Percentiles rank a stretch among this genome's conserved stretches.
Conservation (phyloP, 2,329 filamentous ascomycete species). For the Aspergillus nomiae region DNA sequence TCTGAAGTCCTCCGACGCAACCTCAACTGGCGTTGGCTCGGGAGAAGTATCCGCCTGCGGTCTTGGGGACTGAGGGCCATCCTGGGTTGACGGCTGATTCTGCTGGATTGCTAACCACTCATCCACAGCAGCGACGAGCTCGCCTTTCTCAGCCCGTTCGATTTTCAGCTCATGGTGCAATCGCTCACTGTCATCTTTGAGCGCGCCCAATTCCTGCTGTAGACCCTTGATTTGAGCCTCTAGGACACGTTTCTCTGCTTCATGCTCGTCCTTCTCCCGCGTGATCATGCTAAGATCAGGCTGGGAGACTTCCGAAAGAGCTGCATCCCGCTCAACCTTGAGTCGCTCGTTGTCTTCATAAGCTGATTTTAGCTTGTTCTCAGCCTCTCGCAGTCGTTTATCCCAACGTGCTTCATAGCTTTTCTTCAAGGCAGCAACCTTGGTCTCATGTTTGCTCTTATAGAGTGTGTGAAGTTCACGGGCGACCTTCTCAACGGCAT, state of each 20-base stretch:
- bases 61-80: slow-evolving; percentile 1
- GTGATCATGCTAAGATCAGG: slow-evolving; percentile 48
- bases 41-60: slow-evolving; percentile 11
- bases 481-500: slow-evolving; percentile 87
- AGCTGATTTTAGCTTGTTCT: slow-evolving; percentile 69
- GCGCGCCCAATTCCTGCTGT: slow-evolving; percentile 68
- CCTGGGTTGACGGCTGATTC: slow-evolving; percentile 15
- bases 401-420: slow-evolving; percentile 85
- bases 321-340: slow-evolving; percentile 65
- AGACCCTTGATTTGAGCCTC: slow-evolving; percentile 75
- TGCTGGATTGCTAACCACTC: slow-evolving; percentile 49
- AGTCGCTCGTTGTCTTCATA: slow-evolving; percentile 74
- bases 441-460: slow-evolving; percentile 96
- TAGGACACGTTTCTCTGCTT: slow-evolving; percentile 68
- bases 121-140: slow-evolving; percentile 50
- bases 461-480: slow-evolving; percentile 89
- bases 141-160: slow-evolving; percentile 53
- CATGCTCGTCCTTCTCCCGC: slow-evolving; percentile 60
- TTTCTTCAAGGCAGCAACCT: slow-evolving; percentile 84
- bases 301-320: slow-evolving; percentile 59
- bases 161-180: slow-evolving; percentile 61
- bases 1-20: slow-evolving; percentile 22
- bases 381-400: slow-evolving; percentile 80
- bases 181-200: slow-evolving; percentile 68
- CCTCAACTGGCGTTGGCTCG: slow-evolving; percentile 16